Conservation (phyloP, 2,329 filamentous ascomycete genomes). For the Elsinoe necatrix region DNA sequence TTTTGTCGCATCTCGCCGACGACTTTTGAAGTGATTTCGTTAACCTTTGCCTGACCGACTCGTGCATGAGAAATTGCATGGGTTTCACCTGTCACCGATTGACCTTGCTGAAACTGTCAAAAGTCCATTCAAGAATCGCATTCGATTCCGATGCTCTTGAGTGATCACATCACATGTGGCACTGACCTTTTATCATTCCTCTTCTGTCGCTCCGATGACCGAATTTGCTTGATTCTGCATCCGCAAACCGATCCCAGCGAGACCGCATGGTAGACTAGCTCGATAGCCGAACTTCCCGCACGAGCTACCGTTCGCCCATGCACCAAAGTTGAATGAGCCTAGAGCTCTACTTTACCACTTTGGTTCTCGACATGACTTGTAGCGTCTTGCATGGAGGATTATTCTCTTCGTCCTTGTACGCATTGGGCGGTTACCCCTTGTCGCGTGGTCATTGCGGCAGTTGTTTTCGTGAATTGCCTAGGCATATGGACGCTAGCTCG, state of each 20-base stretch:
- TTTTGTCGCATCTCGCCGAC: conserved; percentile 1
- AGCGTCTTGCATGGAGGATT: not conserved
- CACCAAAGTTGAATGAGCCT: not conserved
- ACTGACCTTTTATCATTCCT: not conserved
- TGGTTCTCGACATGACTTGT: conserved; percentile 6
- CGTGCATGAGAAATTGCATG: not conserved
- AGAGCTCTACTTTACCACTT: conserved; percentile 10
- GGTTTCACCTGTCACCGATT: not conserved
- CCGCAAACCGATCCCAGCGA: not conserved
- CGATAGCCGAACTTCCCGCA: conserved; percentile 6
- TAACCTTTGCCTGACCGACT: not conserved
- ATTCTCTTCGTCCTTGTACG: not conserved
- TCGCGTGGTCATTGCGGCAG: conserved; percentile 7
- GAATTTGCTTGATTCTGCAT: conserved; percentile 1
- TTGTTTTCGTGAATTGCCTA: not conserved
- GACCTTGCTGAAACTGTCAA: conserved; percentile 1
- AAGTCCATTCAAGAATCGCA: not conserved
- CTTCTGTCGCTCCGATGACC: not conserved
- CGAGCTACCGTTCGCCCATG: not conserved
- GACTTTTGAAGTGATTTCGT: not conserved
- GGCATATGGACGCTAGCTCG: conserved; percentile 1
- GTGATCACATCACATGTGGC: not conserved
- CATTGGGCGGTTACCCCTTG: not conserved
- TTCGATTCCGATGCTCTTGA: not conserved
- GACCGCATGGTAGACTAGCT: conserved; percentile 3